These are phyloP conservation scores for Prunus dulcis DNA, from an alignment of 306 rosid species.

Conservation along the genomic window DNA sequence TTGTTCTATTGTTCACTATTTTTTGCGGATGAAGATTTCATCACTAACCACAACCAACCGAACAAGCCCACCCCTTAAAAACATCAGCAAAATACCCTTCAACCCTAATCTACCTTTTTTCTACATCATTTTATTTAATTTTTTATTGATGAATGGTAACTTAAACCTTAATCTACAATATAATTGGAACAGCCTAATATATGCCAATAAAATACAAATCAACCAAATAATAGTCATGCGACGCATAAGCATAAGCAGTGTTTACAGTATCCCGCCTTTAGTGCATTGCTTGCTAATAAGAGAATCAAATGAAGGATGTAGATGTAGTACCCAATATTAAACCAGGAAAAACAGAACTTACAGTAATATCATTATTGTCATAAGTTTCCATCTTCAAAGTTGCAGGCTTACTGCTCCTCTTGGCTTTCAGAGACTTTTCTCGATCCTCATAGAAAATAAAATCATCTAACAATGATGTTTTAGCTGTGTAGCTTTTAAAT, in stretches of 20 bases:
- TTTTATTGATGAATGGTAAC: too few species aligned
- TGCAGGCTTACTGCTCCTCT: slow-evolving; percentile 31
- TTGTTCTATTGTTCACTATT: too few species aligned
- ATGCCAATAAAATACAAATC: not conserved
- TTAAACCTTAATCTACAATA: too few species aligned
- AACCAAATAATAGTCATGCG: not conserved
- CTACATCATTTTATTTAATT: too few species aligned
- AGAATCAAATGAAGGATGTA: not conserved
- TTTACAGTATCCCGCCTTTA: too few species aligned
- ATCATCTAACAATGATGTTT: slow-evolving; percentile 66
- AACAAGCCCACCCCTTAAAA: too few species aligned
- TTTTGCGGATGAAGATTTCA: too few species aligned
- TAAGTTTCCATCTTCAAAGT: slow-evolving; percentile 36
- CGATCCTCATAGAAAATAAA: slow-evolving; percentile 63
- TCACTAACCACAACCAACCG: too few species aligned
- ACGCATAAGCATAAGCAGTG: not conserved
- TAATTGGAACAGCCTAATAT: too few species aligned
- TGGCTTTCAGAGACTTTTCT: slow-evolving; percentile 39
- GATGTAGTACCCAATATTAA: not conserved
- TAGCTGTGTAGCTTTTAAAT: slow-evolving; percentile 52
- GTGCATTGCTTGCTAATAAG: not conserved
- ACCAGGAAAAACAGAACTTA: slow-evolving; percentile 21
- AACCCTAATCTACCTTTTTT: too few species aligned
- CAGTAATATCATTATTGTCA: slow-evolving; percentile 23
- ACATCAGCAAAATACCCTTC: too few species aligned